Base-by-base conservation (phyloP, 371 early-diverging fungal genomes). In the Homolaphlyctis polyrhiza region DNA sequence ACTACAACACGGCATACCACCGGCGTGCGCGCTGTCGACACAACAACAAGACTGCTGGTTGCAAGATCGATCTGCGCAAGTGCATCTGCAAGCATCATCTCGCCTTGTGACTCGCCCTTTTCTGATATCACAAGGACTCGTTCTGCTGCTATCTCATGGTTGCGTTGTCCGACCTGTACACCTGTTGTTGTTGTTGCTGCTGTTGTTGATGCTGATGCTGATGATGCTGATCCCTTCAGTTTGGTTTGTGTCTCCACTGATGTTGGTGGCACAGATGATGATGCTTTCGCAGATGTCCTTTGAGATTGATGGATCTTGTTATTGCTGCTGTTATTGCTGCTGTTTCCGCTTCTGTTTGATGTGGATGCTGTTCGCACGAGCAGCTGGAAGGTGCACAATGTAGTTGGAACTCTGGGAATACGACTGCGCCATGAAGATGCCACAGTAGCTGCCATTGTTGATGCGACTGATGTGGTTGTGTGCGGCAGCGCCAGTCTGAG, bases 61-160 rank as follows among this genome's bases (percentile, higher is more conserved):
- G 32, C 8, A n/a, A 34, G 25, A 35, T 69, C 69, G 29, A 57
- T 52, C 28, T 27, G 35, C 4, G 57, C 35, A 11, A 61, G 48
- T 23, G 69, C 69, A 16, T 65, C 36, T 14, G 3, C 3, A 6
- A 58, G 39, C 14, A 62, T 14, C 48, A 39, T 45, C 21, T 61
- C 27, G 33, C 69, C 69, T 30, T 65, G 65, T 8, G 50, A 57
- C 27, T 48, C 47, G 28, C 65, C 63, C 11, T 43, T 58, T 18
- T 28, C 43, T 4, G 65, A 61, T n/a, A 69, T 62, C n/a, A 69
- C 61, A 1, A 49, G 48, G 18, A 69, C 39, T 23, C 23, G 18
- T 45, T 16, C 3, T 55, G 13, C 13, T 4, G 11, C 18, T 5
- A 4, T 3, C 32, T 55, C n/a, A 47, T 47, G 8, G 4, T 18